These are phyloP conservation scores for Phaeotremella fagi DNA, from an alignment of 768 basidiomycete species.

Conservation along the genomic window DNA sequence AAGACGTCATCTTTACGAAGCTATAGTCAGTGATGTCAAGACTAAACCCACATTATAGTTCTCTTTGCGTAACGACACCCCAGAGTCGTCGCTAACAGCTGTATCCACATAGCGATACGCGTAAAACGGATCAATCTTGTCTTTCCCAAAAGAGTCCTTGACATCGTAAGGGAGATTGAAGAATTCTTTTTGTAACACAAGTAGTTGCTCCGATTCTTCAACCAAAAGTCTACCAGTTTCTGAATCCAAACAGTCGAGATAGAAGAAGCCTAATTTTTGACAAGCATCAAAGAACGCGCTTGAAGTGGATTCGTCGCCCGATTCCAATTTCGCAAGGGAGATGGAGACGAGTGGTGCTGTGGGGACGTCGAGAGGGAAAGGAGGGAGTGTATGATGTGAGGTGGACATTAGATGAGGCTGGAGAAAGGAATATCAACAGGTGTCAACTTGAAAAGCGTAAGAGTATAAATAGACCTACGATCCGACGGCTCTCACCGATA, in stretches of 20 bases:
- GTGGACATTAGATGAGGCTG: no score
- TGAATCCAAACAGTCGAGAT: neutral
- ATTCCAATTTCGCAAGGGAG: slow-evolving; percentile 15
- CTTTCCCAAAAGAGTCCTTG: slow-evolving; percentile 5
- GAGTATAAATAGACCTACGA: no score
- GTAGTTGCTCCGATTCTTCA: neutral
- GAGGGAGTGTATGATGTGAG: slow-evolving; percentile 17
- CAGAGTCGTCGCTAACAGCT: slow-evolving; percentile 5
- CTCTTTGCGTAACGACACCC: slow-evolving; percentile 6
- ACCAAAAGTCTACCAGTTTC: neutral
- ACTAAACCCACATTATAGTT: slow-evolving; percentile 25
- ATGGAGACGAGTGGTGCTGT: slow-evolving; percentile 23
- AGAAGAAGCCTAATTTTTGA: slow-evolving; percentile 6
- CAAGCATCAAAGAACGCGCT: slow-evolving; percentile 4
- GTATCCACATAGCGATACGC: slow-evolving; percentile 13
- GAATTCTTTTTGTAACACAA: slow-evolving; percentile 1
- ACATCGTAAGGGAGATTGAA: slow-evolving; percentile 1
- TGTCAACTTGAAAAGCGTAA: no score
- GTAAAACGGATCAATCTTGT: slow-evolving; percentile 23
- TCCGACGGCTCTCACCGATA: neutral
- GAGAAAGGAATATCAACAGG: no score
- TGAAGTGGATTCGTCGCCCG: slow-evolving; percentile 1
- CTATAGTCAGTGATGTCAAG: neutral
- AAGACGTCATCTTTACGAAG: slow-evolving; percentile 26
- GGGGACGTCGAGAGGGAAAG: slow-evolving; percentile 14